Base-by-base conservation (phyloP, 1,139 yeast species). In the Yamadazyma diospyri region DNA sequence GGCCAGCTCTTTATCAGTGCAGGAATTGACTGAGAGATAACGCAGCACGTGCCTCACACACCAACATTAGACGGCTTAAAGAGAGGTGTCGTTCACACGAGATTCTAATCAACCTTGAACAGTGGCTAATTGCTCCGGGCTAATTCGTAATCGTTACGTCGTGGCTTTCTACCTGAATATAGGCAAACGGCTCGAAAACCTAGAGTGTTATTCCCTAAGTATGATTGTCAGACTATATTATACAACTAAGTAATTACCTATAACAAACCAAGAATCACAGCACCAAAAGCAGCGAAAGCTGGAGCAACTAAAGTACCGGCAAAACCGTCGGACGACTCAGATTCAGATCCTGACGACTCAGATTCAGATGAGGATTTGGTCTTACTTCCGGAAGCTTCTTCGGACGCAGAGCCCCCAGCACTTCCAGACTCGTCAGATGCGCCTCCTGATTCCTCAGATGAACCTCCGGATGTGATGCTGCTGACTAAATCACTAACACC, bases 251-350 rank as follows among this genome's bases (percentile, higher is more conserved):
- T n/a, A n/a, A n/a, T n/a, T n/a, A 22, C 19, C 23, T 36, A 38
- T 27, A 38, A 37, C 28, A 38, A 35, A 20, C 37, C 39, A 26
- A 38, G 25, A 21, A 35, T 29, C 16, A 35, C 36, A 22, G 41
- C 41, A 33, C 41, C 41, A 27, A 38, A 11, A 22, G 39, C 36
- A 24, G 28, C 34, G 18, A 29, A 30, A 10, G 25, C 14, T 29
- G 40, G 38, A 15, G 37, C 40, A 23, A 14, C 25, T 7, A 34
- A 23, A 10, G 16, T 16, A 19, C 20, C 25, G 8, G 30, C 24
- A 23, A 28, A 15, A 13, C 29, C 34, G 12, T 28, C 25, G 16
- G 29, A 18, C 6, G 20, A 7, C 20, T 18, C 20, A 7, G 20
- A 18, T 7, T 9, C 29, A 16, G 33, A 24, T 4, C 23, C 23